Evolutionary conservation across 78 protist genomes (phyloP).

Genomic region (Ministeria vibrans): DNA sequence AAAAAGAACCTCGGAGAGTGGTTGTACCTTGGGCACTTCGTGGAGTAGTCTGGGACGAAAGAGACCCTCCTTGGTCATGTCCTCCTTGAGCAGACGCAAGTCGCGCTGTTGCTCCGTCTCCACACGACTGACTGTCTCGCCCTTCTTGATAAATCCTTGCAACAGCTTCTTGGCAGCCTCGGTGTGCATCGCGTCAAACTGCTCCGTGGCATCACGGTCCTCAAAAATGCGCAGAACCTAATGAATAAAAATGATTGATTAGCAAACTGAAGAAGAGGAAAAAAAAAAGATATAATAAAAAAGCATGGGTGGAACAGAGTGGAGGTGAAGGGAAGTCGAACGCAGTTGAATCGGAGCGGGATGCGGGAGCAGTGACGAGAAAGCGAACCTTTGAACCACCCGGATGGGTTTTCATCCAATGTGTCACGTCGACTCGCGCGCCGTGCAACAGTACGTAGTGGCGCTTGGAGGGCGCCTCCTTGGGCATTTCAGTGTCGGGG

Average conservation of each 20-base stretch:
- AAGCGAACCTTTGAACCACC: constrained; percentile 15
- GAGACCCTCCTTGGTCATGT: background rate
- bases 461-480: too few relatives aligned
- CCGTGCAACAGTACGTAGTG: too few relatives aligned
- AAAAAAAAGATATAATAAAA: too few relatives aligned
- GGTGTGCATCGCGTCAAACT: constrained; percentile 14
- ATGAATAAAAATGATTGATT: too few relatives aligned
- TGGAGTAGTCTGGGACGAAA: background rate
- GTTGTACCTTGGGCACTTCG: background rate
- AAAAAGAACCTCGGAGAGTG: background rate
- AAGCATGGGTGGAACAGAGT: too few relatives aligned
- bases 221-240: background rate
- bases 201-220: constrained; percentile 20
- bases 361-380: too few relatives aligned
- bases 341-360: too few relatives aligned
- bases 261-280: too few relatives aligned
- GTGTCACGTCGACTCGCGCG: background rate
- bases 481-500: too few relatives aligned
- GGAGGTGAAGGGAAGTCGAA: too few relatives aligned
- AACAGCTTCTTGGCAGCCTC: background rate
- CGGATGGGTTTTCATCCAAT: background rate
- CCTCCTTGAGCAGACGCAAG: background rate
- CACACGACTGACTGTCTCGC: background rate
- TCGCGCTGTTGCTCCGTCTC: background rate
- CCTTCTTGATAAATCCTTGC: background rate